Evolutionary conservation across 75 land plant species (phyloP), one percentile per base, ranked within the genome.

Genomic region (Sequoiadendron giganteum): DNA sequence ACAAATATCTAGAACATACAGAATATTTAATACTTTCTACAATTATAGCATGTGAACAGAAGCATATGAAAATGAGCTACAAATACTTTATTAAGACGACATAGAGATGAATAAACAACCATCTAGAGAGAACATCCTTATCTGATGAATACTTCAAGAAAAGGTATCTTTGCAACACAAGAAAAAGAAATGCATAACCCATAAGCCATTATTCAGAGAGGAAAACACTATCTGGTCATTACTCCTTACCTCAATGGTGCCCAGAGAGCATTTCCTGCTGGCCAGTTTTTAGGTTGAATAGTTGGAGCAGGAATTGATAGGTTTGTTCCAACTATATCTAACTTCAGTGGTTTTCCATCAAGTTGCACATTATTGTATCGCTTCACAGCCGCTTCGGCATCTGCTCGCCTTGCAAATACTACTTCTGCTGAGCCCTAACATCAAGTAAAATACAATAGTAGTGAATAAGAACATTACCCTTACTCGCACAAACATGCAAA

Each of bases 331-430:
- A 97, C 90, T 38, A 97, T 91, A 83, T 98, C 98, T 79, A 98
- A 92, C 85, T 95, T 94, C 94, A 98, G 97, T 45, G 99, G 96
- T 68, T 97, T 98, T 79, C 99, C 99, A 90, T 98, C 99, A 86
- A 98, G 96, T 88, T 97, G 98, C 52, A 97, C 99, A 84, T 94
- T 95, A 91, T 98, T 97, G 93, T 95, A 98, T 80, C 93, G 89
- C 90, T 94, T 96, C 34, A 97, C 89, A 48, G 99, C 98, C 1
- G 95, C 93, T 21, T 94, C 86, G 85, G 98, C 99, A 91, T 96
- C 97, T 48, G 73, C 55, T 80, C 92, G 89, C 38, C 95, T 90
- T 54, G 97, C 88, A 89, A 90, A 98, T n/a, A 94, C 98, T 54
- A 98, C 99, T 89, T 98, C 99, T 36, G 97, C 99, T 13, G 99